Base-by-base conservation (phyloP, 768 basidiomycete genomes). In the Cantharellus anzutake region DNA sequence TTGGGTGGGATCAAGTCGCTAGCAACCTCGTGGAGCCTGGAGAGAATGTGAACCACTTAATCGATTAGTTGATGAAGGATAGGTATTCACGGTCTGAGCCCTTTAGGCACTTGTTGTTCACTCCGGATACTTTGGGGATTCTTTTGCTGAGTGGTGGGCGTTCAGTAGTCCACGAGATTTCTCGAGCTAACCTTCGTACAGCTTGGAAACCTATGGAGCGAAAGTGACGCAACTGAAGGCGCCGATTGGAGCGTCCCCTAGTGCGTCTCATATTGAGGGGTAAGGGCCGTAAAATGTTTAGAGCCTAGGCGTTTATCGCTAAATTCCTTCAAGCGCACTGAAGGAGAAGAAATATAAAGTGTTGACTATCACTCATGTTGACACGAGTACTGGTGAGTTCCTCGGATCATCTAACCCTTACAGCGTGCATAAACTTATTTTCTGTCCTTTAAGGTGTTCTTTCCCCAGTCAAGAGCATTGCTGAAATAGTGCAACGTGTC, bases 1-100 rank as follows among this genome's bases (percentile, higher is more conserved):
- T 99, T 41, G 96, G 96, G 38, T 98, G 93, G 92, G 93, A 97
- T 70, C 86, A 89, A 79, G 89, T 92, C 44, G 83, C 89, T 0
- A 80, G 89, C 4, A 98, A 98, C 71, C 77, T 99, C 59, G 76
- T 97, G n/a, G 73, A 75, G 65, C 41, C 61, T 5, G 83, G 82
- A 59, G 84, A 91, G 64, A 73, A 80, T 61, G 52, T 55, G 7
- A 11, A 37, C 52, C 52, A 55, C 38, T 11, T 11, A 11, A 7
- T 11, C 38, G 14, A 11, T 37, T 11, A 11, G 11, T 37, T 55
- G 14, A 37, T 11, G 14, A 7, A 55, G 7, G 14, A 55, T 48
- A 11, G 11, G 11, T 48, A 48, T 11, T 48, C 11, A 48, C 29
- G 44, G 11, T 29, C 20, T 29, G 20, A 29, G 20, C 20, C 7